Percentiles rank a stretch among this genome's conserved stretches.
Conservation (phyloP, 116 monocot genomes). For the Iris pallida region DNA sequence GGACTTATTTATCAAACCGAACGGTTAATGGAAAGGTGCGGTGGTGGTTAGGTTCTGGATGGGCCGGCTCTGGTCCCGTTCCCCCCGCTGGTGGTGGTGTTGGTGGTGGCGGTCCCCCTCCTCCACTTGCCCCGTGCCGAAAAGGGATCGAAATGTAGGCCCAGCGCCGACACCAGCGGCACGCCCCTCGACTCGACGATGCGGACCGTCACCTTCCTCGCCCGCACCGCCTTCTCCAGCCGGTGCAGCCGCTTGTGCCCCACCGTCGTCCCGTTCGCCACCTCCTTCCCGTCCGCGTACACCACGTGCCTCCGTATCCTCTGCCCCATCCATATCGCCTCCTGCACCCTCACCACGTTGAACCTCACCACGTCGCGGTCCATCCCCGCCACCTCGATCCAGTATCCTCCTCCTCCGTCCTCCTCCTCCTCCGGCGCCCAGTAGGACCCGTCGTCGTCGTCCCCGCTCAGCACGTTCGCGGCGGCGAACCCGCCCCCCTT, state of each 20-base stretch:
- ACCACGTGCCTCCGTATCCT: constrained; percentile 48
- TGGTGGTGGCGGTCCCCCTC: not conserved
- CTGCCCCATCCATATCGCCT: constrained; percentile 75
- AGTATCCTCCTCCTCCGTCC: constrained; percentile 16
- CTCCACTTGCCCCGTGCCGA: not conserved
- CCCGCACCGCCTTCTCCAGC: constrained; percentile 29
- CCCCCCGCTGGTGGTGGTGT: not conserved
- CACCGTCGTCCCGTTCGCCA: constrained; percentile 67
- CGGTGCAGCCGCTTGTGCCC: constrained; percentile 80
- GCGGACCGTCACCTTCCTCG: constrained; percentile 35
- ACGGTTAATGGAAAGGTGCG: not conserved
- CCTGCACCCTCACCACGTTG: constrained; percentile 78
- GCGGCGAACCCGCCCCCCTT: constrained; percentile 35
- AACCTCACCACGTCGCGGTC: constrained; percentile 4
- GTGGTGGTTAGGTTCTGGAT: not conserved
- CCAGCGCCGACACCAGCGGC: constrained; percentile 60
- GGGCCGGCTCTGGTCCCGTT: not conserved
- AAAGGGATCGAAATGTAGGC: constrained; percentile 75
- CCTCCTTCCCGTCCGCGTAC: constrained; percentile 40
- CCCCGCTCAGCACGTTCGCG: constrained; percentile 44
- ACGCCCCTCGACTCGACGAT: constrained; percentile 36
- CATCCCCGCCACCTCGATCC: constrained; percentile 44
- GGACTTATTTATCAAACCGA: not conserved
- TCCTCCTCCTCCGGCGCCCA: constrained; percentile 48
- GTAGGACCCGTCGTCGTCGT: constrained; percentile 47